Evolutionary conservation across 2,329 filamentous ascomycete species (phyloP).

Genomic region (Aspergillus piperis): DNA sequence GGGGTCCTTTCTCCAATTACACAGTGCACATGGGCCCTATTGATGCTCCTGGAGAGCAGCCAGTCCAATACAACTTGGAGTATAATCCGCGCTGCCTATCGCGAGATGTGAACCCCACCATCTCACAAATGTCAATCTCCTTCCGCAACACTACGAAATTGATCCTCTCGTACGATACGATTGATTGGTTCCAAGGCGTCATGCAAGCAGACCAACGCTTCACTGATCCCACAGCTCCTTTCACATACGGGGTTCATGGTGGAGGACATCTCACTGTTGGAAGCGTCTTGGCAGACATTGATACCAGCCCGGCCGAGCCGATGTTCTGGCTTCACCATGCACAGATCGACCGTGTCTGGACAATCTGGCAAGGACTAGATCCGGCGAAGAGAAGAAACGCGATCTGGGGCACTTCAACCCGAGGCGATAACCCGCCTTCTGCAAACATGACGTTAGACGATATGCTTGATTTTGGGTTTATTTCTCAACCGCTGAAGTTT

Average conservation of each 20-base stretch:
- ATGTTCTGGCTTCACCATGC: conserved; percentile 17
- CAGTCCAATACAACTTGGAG: neutral
- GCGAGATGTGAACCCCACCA: conserved; percentile 5
- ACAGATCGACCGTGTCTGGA: conserved; percentile 14
- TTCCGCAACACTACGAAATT: conserved; percentile 6
- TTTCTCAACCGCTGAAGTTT: neutral
- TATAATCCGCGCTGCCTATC: conserved; percentile 11
- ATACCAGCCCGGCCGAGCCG: conserved; percentile 11
- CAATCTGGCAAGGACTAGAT: conserved; percentile 12
- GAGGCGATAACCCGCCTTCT: neutral
- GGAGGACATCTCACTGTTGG: conserved; percentile 9
- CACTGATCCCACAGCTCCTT: neutral
- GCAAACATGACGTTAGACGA: conserved; percentile 12
- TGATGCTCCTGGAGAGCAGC: neutral
- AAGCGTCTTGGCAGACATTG: conserved; percentile 5
- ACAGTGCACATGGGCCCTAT: conserved; percentile 11
- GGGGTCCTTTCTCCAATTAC: conserved; percentile 11
- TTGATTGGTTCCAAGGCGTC: conserved; percentile 6
- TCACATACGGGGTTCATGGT: neutral
- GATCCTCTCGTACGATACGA: conserved; percentile 7
- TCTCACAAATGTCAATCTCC: neutral
- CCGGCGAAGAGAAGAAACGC: neutral
- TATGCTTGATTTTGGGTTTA: conserved; percentile 6
- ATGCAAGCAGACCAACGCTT: conserved; percentile 3
- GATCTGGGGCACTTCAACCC: conserved; percentile 8